phyloP scores from a whole-genome alignment of 192 early-diverging fungal genomes.

The Coemansia sp. region DNA sequence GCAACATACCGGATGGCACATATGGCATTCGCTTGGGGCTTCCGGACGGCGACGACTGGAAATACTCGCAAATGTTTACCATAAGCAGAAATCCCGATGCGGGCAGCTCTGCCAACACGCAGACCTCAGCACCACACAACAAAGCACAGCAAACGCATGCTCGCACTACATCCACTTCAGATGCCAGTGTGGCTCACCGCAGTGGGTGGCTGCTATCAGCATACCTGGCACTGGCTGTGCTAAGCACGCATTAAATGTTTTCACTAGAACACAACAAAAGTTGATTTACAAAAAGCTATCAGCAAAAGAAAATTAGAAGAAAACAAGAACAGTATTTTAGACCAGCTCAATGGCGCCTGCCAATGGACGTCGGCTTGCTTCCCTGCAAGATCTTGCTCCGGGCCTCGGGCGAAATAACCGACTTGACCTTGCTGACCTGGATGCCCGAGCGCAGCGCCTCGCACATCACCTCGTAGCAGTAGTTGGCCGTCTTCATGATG shows the following conservation, averaged over 20 bases:
- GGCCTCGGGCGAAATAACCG: constrained; percentile 45
- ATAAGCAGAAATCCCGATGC: too few species aligned
- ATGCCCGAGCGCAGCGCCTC: constrained; percentile 49
- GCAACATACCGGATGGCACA: constrained; percentile 11
- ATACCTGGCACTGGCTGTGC: neutral
- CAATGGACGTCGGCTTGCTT: constrained; percentile 35
- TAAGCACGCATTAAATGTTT: too few species aligned
- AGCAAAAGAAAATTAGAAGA: neutral
- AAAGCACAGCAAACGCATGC: neutral
- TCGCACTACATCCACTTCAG: neutral
- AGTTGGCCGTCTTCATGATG: constrained; percentile 45
- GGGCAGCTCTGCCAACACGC: too few species aligned
- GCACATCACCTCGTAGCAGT: constrained; percentile 50
- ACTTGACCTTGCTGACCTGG: constrained; percentile 54
- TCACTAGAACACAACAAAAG: neutral
- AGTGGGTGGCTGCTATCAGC: neutral
- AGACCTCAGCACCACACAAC: neutral
- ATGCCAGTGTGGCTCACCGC: too few species aligned
- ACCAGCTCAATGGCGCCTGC: constrained; percentile 28
- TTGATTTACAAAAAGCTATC: neutral
- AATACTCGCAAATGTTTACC: constrained; percentile 25
- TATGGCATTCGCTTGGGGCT: constrained; percentile 21
- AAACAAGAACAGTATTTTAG: neutral
- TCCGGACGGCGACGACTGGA: constrained; percentile 3
- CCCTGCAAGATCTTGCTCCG: constrained; percentile 41